Base-by-base conservation (phyloP, 108 stramenopile species). In the Conticribra guillardii region DNA sequence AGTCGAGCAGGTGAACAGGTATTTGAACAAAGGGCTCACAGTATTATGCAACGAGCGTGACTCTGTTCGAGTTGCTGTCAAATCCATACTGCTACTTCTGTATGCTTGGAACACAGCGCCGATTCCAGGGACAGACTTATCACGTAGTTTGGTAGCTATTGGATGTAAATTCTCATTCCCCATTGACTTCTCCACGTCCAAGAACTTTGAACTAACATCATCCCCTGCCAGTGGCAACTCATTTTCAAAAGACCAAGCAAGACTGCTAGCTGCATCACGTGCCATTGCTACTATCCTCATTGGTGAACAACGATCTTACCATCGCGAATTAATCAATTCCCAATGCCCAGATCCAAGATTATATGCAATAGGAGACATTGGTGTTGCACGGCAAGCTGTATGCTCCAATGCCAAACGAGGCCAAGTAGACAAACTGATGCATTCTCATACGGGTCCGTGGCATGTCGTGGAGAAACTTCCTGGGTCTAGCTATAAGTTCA, bases 101-200 rank as follows among this genome's bases (percentile, higher is more conserved):
- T 68, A 67, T 52, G 74, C 74, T 19, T 75, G 65, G 74, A 75
- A 75, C 34, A 15, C 58, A 2, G 47, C 28, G 1, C 74, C 74
- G 23, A 53, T 67, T 19, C 44, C 52, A 2, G 66, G 67, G 1
- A 75, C 66, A 18, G 56, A 75, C 59, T 1, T 75, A 0, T 16
- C 33, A 16, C 34, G 60, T 2, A 56, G 54, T 19, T 30, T 68
- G 23, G 74, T 60, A 15, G 67, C 58, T 1, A 49, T 60, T 15
- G 67, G 66, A 52, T 41, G 67, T 21, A 41, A 48, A 19, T 75
- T 75, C 44, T 19, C 7, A 1, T 75, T 68, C 49, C 74, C 74
- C 18, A 58, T 67, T n/a, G 67, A 75, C 70, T 33, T 60, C 11
- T 60, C 58, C 21, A 5, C 21, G 18, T 17, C n/a, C 5, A 18